Conservation (phyloP, 2,329 filamentous ascomycete species). For the Bipolaris cookei region DNA sequence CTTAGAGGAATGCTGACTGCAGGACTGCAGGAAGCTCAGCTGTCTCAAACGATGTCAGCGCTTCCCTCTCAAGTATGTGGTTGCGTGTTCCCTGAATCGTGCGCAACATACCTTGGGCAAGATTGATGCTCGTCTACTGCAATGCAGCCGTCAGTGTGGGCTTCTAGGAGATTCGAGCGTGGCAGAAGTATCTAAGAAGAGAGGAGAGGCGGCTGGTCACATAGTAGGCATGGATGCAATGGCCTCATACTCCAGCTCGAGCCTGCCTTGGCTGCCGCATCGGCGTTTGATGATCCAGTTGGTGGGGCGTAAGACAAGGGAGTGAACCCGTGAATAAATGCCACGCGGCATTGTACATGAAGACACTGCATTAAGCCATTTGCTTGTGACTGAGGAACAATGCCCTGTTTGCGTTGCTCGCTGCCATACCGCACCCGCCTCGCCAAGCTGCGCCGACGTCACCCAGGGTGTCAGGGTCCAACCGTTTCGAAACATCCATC, state of each 20-base stretch:
- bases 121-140: background rate
- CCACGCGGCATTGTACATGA: constrained; percentile 8
- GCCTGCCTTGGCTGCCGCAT: constrained; percentile 34
- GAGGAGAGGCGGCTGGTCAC: constrained; percentile 26
- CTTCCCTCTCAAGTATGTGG: background rate
- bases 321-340: constrained; percentile 4
- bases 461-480: constrained; percentile 30
- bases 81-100: background rate
- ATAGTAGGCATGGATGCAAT: constrained; percentile 21
- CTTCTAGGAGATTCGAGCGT: background rate
- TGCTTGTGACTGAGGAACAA: background rate
- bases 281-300: constrained; percentile 28
- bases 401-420: constrained; percentile 11
- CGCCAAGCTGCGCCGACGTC: constrained; percentile 24
- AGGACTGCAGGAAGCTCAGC: constrained; percentile 20
- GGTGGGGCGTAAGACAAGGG: constrained; percentile 14
- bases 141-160: background rate
- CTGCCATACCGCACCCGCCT: background rate
- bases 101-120: background rate
- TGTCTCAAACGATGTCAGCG: constrained; percentile 22
- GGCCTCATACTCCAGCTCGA: constrained; percentile 21
- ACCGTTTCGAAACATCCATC: background rate
- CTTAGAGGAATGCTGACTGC: constrained; percentile 4
- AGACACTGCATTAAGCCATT: constrained; percentile 7
- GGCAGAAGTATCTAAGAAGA: constrained; percentile 12